These are phyloP conservation scores for Datura wrightii DNA, from an alignment of 257 asterid genomes.

Conservation along the genomic window DNA sequence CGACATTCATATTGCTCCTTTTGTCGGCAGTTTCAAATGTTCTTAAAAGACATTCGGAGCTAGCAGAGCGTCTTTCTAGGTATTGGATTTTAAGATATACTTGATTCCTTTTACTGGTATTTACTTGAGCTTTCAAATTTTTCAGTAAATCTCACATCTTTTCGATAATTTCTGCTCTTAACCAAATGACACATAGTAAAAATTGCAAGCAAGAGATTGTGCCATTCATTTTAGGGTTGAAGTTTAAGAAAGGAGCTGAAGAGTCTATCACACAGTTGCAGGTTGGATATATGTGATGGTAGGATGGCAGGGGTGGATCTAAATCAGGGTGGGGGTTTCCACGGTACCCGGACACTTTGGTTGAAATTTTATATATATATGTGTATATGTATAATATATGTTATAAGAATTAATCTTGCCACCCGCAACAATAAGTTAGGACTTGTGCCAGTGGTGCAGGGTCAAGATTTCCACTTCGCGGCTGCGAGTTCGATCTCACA, in stretches of 20 bases:
- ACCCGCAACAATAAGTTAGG: no score
- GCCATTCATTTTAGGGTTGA: background rate
- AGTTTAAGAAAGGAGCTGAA: conserved; percentile 4
- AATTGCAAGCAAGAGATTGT: conserved; percentile 1
- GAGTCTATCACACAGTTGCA: background rate
- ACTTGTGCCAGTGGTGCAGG: no score
- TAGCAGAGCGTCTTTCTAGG: conserved; percentile 94
- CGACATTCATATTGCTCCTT: conserved; percentile 26
- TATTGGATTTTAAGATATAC: conserved; percentile 35
- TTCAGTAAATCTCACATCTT: background rate
- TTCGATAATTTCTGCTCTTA: background rate
- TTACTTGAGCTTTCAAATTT: background rate
- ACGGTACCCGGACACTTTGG: no score
- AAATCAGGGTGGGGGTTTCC: no score
- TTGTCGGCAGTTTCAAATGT: conserved; percentile 72
- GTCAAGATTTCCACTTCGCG: no score
- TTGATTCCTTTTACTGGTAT: conserved; percentile 1
- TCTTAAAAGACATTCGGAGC: conserved; percentile 85
- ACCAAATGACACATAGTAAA: background rate
- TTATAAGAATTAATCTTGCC: no score
- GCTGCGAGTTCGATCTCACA: no score
- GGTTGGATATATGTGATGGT: conserved; percentile 2
- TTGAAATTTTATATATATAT: no score
- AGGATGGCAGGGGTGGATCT: background rate
- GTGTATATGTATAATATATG: no score